Conservation (phyloP, 108 stramenopile species). For the Pseudonitzschia delicatissima region DNA sequence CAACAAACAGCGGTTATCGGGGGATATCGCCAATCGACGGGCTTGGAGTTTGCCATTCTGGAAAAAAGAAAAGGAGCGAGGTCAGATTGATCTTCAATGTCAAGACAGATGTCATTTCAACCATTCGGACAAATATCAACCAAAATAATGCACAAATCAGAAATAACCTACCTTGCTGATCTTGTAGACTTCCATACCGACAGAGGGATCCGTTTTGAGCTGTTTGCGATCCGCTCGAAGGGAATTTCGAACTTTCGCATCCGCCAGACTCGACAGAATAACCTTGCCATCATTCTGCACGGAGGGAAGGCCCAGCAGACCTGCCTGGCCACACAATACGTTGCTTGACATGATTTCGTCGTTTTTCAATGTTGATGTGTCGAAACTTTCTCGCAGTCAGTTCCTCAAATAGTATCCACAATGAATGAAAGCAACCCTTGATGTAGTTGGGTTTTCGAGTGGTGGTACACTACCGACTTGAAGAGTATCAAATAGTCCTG, state of each 20-base stretch:
- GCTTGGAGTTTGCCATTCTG: conserved; percentile 72
- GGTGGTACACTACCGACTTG: too few species aligned
- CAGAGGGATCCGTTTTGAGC: neutral
- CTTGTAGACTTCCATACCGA: conserved; percentile 58
- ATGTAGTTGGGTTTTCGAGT: too few species aligned
- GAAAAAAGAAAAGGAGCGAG: conserved; percentile 4
- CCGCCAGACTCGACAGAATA: neutral
- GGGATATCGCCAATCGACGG: conserved; percentile 60
- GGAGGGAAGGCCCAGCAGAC: conserved; percentile 12
- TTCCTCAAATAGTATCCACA: too few species aligned
- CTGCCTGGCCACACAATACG: conserved; percentile 27
- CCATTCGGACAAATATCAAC: conserved; percentile 9
- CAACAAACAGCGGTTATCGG: conserved; percentile 56
- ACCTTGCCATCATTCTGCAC: conserved; percentile 1
- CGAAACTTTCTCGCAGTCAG: too few species aligned
- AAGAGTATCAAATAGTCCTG: too few species aligned
- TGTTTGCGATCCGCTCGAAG: conserved; percentile 21
- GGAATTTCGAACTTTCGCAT: neutral
- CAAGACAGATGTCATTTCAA: neutral
- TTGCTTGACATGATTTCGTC: conserved; percentile 18
- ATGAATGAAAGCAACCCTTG: too few species aligned
- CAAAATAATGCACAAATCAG: neutral
- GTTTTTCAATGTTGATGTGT: too few species aligned
- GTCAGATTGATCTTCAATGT: neutral
- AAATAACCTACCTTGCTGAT: conserved; percentile 63